A percentile compares a stretch with the other conserved stretches of the same genome.
Evolutionary conservation across 768 basidiomycete species (phyloP).

Genomic region (Leccinum pellstonianum): DNA sequence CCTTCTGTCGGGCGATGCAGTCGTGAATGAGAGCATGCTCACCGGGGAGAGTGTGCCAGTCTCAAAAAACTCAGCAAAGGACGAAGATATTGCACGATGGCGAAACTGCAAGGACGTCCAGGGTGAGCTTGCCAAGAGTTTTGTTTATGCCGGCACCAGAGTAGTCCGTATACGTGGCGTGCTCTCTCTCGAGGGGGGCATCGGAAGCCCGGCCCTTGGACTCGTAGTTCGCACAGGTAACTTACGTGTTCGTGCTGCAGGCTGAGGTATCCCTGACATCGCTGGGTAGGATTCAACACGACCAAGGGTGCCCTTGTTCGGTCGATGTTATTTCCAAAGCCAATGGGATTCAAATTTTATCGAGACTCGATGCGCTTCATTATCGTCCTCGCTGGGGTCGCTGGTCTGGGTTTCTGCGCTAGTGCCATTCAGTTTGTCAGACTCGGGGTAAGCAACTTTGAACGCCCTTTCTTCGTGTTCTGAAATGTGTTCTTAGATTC

Average conservation of each 20-base stretch:
- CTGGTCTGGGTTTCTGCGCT: constrained; percentile 85
- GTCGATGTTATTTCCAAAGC: constrained; percentile 98
- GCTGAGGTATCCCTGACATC: constrained; percentile 6
- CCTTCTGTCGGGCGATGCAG: constrained; percentile 92
- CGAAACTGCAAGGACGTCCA: constrained; percentile 56
- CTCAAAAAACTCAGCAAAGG: constrained; percentile 82
- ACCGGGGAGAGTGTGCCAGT: constrained; percentile 99
- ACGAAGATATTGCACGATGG: constrained; percentile 74
- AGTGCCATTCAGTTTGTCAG: constrained; percentile 90
- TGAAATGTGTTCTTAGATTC: constrained; percentile 51
- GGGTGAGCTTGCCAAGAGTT: constrained; percentile 72
- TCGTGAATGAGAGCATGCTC: constrained; percentile 98
- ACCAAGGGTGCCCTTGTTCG: constrained; percentile 95
- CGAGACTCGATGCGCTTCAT: constrained; percentile 91
- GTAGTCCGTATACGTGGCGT: constrained; percentile 81
- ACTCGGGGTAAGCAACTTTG: constrained; percentile 79
- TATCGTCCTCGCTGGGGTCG: constrained; percentile 86
- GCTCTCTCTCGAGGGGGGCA: constrained; percentile 49
- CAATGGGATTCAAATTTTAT: constrained; percentile 99
- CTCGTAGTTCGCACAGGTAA: constrained; percentile 85
- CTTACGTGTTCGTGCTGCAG: constrained; percentile 9
- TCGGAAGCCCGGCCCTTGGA: constrained; percentile 66
- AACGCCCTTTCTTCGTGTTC: not conserved
- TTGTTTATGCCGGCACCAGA: constrained; percentile 87
- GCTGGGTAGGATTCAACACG: constrained; percentile 82